Evolutionary conservation across 441 rosid species (phyloP).

Genomic region (Aquilaria agallochum): DNA sequence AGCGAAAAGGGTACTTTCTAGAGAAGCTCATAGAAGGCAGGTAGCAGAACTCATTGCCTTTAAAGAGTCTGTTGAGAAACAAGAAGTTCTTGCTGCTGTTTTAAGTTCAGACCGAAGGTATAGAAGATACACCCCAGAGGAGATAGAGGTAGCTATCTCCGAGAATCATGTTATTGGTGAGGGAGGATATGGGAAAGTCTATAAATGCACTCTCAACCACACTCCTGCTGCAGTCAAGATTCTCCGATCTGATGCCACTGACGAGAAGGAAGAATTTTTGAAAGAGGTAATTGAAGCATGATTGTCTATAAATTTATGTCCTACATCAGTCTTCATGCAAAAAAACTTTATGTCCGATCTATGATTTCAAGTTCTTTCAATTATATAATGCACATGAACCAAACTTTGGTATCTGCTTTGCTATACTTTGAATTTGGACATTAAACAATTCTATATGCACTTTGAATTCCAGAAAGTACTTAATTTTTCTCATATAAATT

Average conservation of each 20-base stretch:
- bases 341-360: too few species aligned
- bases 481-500: too few species aligned
- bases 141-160: slow-evolving; percentile 64
- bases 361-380: too few species aligned
- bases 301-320: too few species aligned
- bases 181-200: slow-evolving; percentile 87
- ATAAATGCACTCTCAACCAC: slow-evolving; percentile 74
- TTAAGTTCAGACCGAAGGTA: slow-evolving; percentile 57
- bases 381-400: too few species aligned
- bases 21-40: slow-evolving; percentile 60
- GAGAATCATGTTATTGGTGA: slow-evolving; percentile 62
- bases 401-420: too few species aligned
- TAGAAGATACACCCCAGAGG: slow-evolving; percentile 61
- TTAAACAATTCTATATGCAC: too few species aligned
- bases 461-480: too few species aligned
- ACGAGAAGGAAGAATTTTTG: slow-evolving; percentile 70
- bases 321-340: too few species aligned
- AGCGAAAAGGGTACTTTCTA: slow-evolving; percentile 60
- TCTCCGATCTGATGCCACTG: slow-evolving; percentile 46
- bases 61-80: slow-evolving; percentile 62
- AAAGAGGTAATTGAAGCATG: slow-evolving; percentile 53
- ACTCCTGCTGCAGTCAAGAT: slow-evolving; percentile 88
- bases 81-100: slow-evolving; percentile 56
- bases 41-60: slow-evolving; percentile 66
- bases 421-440: too few species aligned